Evolutionary conservation across 805 yeast species (phyloP).

Genomic region (Yarrowia sp.): DNA sequence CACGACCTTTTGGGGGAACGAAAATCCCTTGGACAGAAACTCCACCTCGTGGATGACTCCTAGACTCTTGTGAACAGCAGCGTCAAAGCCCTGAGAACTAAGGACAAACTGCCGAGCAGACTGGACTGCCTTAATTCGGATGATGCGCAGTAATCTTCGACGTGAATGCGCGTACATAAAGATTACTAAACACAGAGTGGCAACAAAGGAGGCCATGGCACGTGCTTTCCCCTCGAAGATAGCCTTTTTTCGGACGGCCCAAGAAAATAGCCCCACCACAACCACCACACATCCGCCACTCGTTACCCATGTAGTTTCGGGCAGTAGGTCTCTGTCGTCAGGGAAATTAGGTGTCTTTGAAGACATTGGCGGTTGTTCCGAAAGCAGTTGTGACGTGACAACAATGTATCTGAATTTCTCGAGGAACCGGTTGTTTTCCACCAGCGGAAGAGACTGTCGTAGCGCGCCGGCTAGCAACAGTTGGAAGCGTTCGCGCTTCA

Average conservation of each 20-base stretch:
- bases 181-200: constrained; percentile 35
- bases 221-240: constrained; percentile 26
- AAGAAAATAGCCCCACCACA: constrained; percentile 38
- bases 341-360: constrained; percentile 22
- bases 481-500: constrained; percentile 33
- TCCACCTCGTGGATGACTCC: constrained; percentile 38
- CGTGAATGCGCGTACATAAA: constrained; percentile 39
- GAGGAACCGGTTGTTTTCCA: constrained; percentile 42
- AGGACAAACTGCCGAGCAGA: constrained; percentile 33
- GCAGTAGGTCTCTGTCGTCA: constrained; percentile 30
- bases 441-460: constrained; percentile 31
- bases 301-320: constrained; percentile 36
- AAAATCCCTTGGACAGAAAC: constrained; percentile 34
- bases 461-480: constrained; percentile 34
- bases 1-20: constrained; percentile 29
- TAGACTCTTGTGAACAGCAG: constrained; percentile 35
- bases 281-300: constrained; percentile 42
- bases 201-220: constrained; percentile 33
- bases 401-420: constrained; percentile 54
- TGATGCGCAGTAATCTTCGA: constrained; percentile 36
- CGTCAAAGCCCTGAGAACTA: constrained; percentile 35
- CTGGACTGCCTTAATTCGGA: constrained; percentile 37
- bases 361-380: constrained; percentile 38
- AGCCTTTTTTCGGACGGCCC: constrained; percentile 31
- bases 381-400: constrained; percentile 50